Evolutionary conservation across 1,284 basidiomycete species (phyloP).

Genomic region (Sporisorium reilianum): DNA sequence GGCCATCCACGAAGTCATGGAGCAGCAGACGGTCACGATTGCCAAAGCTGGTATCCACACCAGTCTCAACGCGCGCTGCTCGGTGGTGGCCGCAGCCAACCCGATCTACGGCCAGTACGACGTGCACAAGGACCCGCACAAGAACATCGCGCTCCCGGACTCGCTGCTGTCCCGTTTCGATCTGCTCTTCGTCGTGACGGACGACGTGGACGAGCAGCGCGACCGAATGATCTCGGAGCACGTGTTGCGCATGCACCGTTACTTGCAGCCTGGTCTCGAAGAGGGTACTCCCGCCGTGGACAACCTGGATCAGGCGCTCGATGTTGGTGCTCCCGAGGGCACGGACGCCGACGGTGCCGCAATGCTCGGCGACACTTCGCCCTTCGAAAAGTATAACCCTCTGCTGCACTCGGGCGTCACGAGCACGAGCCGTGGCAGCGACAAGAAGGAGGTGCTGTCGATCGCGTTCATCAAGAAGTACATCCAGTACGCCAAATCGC

Average conservation of each 20-base stretch:
- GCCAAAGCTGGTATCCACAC: slow-evolving; percentile 99
- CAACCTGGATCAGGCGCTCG: slow-evolving; percentile 76
- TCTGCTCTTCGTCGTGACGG: slow-evolving; percentile 95
- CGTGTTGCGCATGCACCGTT: slow-evolving; percentile 96
- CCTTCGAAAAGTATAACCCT: slow-evolving; percentile 92
- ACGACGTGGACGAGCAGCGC: slow-evolving; percentile 94
- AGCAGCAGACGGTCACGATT: slow-evolving; percentile 95
- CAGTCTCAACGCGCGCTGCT: slow-evolving; percentile 95
- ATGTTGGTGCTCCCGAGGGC: slow-evolving; percentile 61
- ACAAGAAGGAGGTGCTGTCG: slow-evolving; percentile 84
- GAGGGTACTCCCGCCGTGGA: slow-evolving; percentile 86
- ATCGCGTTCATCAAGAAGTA: slow-evolving; percentile 98
- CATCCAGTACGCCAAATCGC: slow-evolving; percentile 95
- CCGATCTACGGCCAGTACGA: slow-evolving; percentile 99
- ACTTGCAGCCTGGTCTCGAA: slow-evolving; percentile 94
- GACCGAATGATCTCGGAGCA: slow-evolving; percentile 97
- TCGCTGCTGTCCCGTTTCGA: slow-evolving; percentile 99
- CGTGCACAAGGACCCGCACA: slow-evolving; percentile 98
- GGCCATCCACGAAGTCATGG: slow-evolving; percentile 99
- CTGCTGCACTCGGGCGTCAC: slow-evolving; percentile 87
- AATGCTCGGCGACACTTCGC: slow-evolving; percentile 58
- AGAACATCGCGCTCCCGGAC: slow-evolving; percentile 98
- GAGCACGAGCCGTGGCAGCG: slow-evolving; percentile 59
- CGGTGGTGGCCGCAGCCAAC: slow-evolving; percentile 97
- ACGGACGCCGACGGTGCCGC: slow-evolving; percentile 59